Base-by-base conservation (phyloP, 2,329 filamentous ascomycete genomes). In the Fusarium sp. region DNA sequence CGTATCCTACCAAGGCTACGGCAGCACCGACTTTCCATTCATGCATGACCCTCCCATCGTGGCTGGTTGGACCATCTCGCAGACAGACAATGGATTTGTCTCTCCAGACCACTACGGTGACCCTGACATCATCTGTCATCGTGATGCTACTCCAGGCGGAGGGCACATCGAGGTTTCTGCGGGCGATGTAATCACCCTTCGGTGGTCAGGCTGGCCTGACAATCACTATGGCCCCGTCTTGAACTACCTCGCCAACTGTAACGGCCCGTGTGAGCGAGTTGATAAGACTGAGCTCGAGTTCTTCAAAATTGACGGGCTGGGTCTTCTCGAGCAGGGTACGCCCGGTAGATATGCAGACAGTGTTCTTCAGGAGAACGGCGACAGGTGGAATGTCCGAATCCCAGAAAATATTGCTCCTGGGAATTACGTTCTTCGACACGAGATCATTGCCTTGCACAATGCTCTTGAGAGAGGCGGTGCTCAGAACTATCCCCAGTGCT, bases 391-490 rank as follows among this genome's bases (percentile, higher is more conserved):
- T 42, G 80, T 86, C 24, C 83, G 80, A 9, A 84, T 87, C 54
- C 85, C 85, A 34, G 73, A 77, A 54, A 77, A 77, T 65, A 80
- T 87, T 34, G 81, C 79, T 1, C 72, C 83, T 7, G 85, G 85
- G 2, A 85, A 86, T 76, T 87, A 88, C 62, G 84, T 88, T 47
- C 79, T 88, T 38, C 83, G 85, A 9, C 84, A 87, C 70, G 85
- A 87, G 73, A 85, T 86, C 63, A 86, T 88, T 57, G 84, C 82
- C 21, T 81, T 88, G 7, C 85, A 88, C 76, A 80, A 78, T 34
- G 84, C 84, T 17, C 77, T 71, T 5, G 77, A 82, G 39, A 52
- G 70, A 31, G 70, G 79, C 7, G 81, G 81, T 46, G 84, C 84
- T 3, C 85, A 87, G 75, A 80, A 82, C 62, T 87, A 87, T 69